Percentiles rank a stretch among this genome's conserved stretches.
These are phyloP conservation scores for Collybia sp. DNA, from an alignment of 768 basidiomycete genomes.

Conservation along the genomic window DNA sequence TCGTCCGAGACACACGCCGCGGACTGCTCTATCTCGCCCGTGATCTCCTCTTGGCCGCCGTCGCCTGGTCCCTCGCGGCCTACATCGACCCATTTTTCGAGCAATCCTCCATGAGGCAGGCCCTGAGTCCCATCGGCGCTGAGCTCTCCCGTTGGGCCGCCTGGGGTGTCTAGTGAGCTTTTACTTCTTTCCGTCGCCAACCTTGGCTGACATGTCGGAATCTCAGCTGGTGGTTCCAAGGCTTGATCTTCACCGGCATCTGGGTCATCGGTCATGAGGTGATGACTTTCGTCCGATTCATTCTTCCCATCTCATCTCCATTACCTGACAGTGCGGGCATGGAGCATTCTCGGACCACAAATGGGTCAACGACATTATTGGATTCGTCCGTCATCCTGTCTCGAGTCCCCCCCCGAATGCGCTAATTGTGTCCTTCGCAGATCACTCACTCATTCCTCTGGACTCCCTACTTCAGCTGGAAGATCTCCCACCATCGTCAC, in stretches of 20 bases:
- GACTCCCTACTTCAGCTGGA: slow-evolving; percentile 10
- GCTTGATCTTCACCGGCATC: too few relatives aligned
- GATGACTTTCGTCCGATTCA: background rate
- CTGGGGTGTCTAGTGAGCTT: too few relatives aligned
- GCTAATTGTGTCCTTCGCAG: background rate
- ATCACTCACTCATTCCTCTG: background rate
- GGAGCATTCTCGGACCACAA: slow-evolving; percentile 4
- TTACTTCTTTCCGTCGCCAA: too few relatives aligned
- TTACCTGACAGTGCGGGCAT: slow-evolving; percentile 5
- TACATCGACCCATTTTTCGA: too few relatives aligned
- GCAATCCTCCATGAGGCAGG: too few relatives aligned
- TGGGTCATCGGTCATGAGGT: too few relatives aligned
- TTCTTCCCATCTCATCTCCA: background rate
- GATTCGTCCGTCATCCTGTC: slow-evolving; percentile 1
- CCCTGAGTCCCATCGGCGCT: too few relatives aligned
- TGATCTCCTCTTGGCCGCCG: too few relatives aligned
- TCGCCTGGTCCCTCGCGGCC: too few relatives aligned
- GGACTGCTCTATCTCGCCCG: background rate
- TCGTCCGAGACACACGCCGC: background rate
- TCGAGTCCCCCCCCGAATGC: background rate
- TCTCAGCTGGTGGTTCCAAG: too few relatives aligned
- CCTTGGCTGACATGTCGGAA: too few relatives aligned
- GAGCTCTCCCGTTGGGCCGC: too few relatives aligned
- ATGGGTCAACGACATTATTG: slow-evolving; percentile 4
- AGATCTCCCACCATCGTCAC: slow-evolving; percentile 15